Conservation (phyloP, 2,329 filamentous ascomycete genomes). For the Tolypocladium album region DNA sequence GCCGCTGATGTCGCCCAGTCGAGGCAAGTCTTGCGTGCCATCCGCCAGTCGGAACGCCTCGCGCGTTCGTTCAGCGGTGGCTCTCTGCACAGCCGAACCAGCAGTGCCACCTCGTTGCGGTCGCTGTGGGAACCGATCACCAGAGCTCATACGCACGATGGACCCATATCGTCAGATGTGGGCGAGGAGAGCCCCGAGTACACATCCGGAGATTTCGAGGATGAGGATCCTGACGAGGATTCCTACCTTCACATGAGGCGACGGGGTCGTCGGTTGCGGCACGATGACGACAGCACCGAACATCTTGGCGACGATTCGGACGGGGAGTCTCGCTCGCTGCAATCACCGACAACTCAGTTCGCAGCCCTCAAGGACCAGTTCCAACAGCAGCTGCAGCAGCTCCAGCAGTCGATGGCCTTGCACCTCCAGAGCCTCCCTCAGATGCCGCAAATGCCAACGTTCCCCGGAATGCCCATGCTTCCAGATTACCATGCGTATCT, state of each 20-base stretch:
- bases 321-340: conserved; percentile 20
- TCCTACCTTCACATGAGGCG: conserved; percentile 24
- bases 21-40: conserved; percentile 50
- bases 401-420: conserved; percentile 60
- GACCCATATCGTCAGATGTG: conserved; percentile 28
- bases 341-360: conserved; percentile 49
- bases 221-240: conserved; percentile 28
- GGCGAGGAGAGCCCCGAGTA: conserved; percentile 33
- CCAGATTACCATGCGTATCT: conserved; percentile 64
- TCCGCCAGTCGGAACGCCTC: conserved; percentile 51
- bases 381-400: conserved; percentile 61
- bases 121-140: conserved; percentile 53
- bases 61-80: conserved; percentile 56
- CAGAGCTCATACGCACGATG: conserved; percentile 19
- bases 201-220: conserved; percentile 31
- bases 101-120: conserved; percentile 55
- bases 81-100: conserved; percentile 49
- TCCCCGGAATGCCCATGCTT: conserved; percentile 50
- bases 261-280: conserved; percentile 14
- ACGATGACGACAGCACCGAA: conserved; percentile 21
- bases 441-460: conserved; percentile 39
- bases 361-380: conserved; percentile 67
- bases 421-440: conserved; percentile 52
- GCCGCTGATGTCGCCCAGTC: conserved; percentile 62
- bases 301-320: conserved; percentile 28